Percentiles rank a stretch among this genome's conserved stretches.
Evolutionary conservation across 495 filamentous ascomycete genomes (phyloP).

Genomic region (Aspergillus cristatus): DNA sequence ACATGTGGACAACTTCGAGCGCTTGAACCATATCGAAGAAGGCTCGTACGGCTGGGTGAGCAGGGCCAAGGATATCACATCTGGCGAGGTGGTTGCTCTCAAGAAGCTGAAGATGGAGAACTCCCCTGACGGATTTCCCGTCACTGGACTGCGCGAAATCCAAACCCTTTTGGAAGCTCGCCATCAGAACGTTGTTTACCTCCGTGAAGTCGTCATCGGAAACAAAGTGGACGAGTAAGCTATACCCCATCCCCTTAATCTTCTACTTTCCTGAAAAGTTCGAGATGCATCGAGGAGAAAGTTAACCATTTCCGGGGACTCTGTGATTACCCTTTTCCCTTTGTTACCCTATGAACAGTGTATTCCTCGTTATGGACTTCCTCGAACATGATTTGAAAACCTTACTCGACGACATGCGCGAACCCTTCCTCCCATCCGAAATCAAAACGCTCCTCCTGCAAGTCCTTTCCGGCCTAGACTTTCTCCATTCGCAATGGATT

Average conservation of each 20-base stretch:
- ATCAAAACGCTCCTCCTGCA: constrained; percentile 84
- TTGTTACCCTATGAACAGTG: constrained; percentile 38
- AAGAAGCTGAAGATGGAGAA: constrained; percentile 93
- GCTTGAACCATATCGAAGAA: constrained; percentile 93
- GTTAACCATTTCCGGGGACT: constrained; percentile 10
- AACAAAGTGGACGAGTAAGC: constrained; percentile 68
- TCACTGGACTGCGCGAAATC: constrained; percentile 89
- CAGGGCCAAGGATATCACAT: constrained; percentile 66
- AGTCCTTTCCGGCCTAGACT: constrained; percentile 70
- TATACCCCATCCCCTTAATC: background rate
- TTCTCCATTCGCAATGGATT: constrained; percentile 86
- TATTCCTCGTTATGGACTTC: constrained; percentile 97
- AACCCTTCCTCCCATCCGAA: constrained; percentile 89
- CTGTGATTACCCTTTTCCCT: background rate
- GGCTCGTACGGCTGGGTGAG: constrained; percentile 94
- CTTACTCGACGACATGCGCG: constrained; percentile 84
- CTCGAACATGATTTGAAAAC: constrained; percentile 96
- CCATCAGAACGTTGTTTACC: constrained; percentile 68
- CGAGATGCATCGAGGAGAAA: constrained; percentile 12
- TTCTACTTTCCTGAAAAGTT: constrained; percentile 14
- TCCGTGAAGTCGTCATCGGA: constrained; percentile 82
- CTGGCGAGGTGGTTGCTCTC: constrained; percentile 81
- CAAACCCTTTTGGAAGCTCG: constrained; percentile 53
- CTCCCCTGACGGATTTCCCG: constrained; percentile 75
- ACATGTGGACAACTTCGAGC: constrained; percentile 83